Percentiles rank a stretch among this genome's conserved stretches.
Evolutionary conservation across 1,284 basidiomycete genomes (phyloP).

Genomic region (Neotropicomus parvogracilis): DNA sequence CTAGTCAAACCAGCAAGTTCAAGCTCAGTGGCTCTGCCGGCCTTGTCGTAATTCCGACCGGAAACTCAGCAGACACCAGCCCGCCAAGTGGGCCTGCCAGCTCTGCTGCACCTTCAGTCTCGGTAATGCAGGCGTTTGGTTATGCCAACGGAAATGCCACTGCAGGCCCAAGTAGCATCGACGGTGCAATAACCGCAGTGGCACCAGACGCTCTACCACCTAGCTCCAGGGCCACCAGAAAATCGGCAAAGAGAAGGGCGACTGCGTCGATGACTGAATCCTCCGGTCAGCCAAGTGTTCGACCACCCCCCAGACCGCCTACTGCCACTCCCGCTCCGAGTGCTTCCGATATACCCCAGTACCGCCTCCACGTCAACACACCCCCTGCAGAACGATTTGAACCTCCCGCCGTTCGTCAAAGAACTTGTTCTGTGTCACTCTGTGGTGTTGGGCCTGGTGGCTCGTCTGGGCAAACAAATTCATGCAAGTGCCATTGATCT

Average conservation of each 20-base stretch:
- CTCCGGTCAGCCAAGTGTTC: slow-evolving; percentile 1
- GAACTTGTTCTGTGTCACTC: background rate
- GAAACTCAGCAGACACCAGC: slow-evolving; percentile 7
- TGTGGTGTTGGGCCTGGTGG: background rate
- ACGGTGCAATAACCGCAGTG: background rate
- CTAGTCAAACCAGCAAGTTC: slow-evolving; percentile 26
- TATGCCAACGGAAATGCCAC: slow-evolving; percentile 4
- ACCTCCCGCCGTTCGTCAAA: background rate
- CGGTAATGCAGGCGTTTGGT: slow-evolving; percentile 1
- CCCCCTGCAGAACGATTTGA: slow-evolving; percentile 1
- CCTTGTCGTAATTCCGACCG: slow-evolving; percentile 11
- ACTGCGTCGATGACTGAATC: background rate
- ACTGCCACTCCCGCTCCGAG: slow-evolving; percentile 2
- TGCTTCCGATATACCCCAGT: slow-evolving; percentile 22
- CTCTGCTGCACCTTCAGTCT: background rate
- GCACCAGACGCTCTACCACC: background rate
- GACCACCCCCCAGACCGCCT: slow-evolving; percentile 9
- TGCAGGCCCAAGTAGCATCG: background rate
- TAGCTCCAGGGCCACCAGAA: slow-evolving; percentile 12
- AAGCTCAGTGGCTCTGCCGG: slow-evolving; percentile 27
- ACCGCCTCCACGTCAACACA: slow-evolving; percentile 36
- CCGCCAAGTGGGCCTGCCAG: slow-evolving; percentile 1
- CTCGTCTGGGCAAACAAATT: slow-evolving; percentile 5
- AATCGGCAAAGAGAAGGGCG: slow-evolving; percentile 13
- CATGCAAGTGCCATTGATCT: slow-evolving; percentile 11